Evolutionary conservation across 2,329 filamentous ascomycete species (phyloP).

Genomic region (Fusarium caatingaense): DNA sequence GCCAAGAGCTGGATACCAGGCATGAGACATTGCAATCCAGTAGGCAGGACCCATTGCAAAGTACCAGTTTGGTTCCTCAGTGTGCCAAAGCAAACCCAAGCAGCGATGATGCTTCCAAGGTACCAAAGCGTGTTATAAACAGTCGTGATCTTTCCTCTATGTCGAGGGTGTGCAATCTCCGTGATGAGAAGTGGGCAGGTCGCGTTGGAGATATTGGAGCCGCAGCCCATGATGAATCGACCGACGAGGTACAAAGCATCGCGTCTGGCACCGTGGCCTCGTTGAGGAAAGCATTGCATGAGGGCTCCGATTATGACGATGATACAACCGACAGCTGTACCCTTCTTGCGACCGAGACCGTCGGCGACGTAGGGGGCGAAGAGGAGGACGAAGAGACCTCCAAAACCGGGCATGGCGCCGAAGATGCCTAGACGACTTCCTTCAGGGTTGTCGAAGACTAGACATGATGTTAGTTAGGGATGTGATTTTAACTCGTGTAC

Average conservation of each 20-base stretch:
- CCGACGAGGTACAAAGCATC: constrained; percentile 40
- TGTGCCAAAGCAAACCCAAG: constrained; percentile 40
- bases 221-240: constrained; percentile 42
- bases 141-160: constrained; percentile 40
- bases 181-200: constrained; percentile 43
- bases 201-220: constrained; percentile 42
- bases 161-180: constrained; percentile 38
- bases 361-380: constrained; percentile 44
- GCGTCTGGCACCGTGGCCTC: constrained; percentile 6
- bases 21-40: constrained; percentile 39
- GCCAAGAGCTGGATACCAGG: constrained; percentile 37
- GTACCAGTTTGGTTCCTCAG: constrained; percentile 27
- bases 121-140: constrained; percentile 45
- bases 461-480: background rate
- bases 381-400: constrained; percentile 42
- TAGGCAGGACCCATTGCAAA: constrained; percentile 40
- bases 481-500: background rate
- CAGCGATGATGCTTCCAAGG: constrained; percentile 39
- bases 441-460: constrained; percentile 39
- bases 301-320: constrained; percentile 37
- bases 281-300: constrained; percentile 41
- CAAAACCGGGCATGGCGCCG: constrained; percentile 42
- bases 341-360: constrained; percentile 39
- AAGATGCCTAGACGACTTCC: constrained; percentile 44
- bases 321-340: constrained; percentile 36